Conservation (phyloP, 192 early-diverging fungal species). For the Backusella liffmaniae region DNA sequence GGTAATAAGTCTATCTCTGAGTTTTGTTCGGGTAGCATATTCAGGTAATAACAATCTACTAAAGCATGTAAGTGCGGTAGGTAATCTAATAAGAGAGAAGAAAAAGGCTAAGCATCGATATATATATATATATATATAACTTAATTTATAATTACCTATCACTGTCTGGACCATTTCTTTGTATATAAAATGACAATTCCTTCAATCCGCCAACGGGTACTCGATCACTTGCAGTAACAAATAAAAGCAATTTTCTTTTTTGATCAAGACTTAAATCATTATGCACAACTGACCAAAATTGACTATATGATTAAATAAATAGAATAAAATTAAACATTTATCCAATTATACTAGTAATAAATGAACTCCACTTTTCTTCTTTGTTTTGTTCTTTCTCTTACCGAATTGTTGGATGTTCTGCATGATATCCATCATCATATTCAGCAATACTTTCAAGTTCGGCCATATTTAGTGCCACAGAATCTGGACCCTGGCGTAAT, state of each 20-base stretch:
- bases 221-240: constrained; percentile 89
- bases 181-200: constrained; percentile 85
- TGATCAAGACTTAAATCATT: constrained; percentile 52
- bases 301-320: not conserved
- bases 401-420: constrained; percentile 62
- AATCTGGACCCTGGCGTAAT: constrained; percentile 15
- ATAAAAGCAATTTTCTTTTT: constrained; percentile 72
- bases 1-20: constrained; percentile 70
- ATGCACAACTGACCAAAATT: constrained; percentile 86
- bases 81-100: constrained; percentile 44
- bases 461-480: constrained; percentile 59
- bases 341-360: not conserved
- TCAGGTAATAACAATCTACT: constrained; percentile 86
- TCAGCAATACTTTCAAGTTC: constrained; percentile 68
- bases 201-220: constrained; percentile 80
- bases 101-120: not conserved
- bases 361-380: not conserved
- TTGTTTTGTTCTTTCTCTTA: constrained; percentile 6
- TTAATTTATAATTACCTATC: constrained; percentile 45
- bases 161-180: constrained; percentile 89
- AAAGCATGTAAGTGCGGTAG: constrained; percentile 91
- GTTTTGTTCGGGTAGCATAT: constrained; percentile 68
- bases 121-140: not conserved
- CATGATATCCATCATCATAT: constrained; percentile 89
- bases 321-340: not conserved